These are phyloP conservation scores for Aspergillus sp. DNA, from an alignment of 2,329 filamentous ascomycete species.

Conservation along the genomic window DNA sequence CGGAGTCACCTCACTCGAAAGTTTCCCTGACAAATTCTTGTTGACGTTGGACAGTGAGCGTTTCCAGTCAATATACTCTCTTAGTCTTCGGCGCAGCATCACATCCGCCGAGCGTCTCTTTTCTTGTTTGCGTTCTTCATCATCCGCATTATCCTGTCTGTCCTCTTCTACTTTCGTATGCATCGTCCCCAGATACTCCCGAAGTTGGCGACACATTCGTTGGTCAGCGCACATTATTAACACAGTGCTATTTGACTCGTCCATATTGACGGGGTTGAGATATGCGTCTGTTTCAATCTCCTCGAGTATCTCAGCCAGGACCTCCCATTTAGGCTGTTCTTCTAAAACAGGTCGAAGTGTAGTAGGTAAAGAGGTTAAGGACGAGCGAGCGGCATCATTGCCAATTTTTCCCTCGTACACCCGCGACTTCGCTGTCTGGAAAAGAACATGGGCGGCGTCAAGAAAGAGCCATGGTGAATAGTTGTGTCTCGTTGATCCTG, in stretches of 20 bases:
- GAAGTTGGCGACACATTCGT: constrained; percentile 79
- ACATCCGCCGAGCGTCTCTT: constrained; percentile 72
- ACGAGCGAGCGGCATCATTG: constrained; percentile 53
- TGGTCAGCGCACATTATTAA: constrained; percentile 94
- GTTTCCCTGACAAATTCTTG: constrained; percentile 38
- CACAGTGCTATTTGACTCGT: constrained; percentile 88
- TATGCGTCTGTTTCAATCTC: constrained; percentile 92
- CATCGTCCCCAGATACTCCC: constrained; percentile 91
- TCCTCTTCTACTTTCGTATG: constrained; percentile 58
- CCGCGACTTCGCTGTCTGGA: constrained; percentile 81
- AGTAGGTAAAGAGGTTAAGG: constrained; percentile 53
- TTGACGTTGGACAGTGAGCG: constrained; percentile 83
- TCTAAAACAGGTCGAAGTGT: constrained; percentile 80
- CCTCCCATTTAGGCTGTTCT: constrained; percentile 89
- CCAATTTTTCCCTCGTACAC: constrained; percentile 77
- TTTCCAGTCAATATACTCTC: constrained; percentile 89
- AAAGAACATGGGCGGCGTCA: constrained; percentile 91
- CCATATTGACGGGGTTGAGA: constrained; percentile 71
- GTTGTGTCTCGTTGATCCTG: constrained; percentile 81
- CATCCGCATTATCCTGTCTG: constrained; percentile 45
- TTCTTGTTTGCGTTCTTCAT: constrained; percentile 53
- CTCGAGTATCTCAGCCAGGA: constrained; percentile 84
- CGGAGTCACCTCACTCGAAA: constrained; percentile 23
- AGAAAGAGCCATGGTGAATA: constrained; percentile 96
- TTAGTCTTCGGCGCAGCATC: constrained; percentile 86